phyloP scores from a whole-genome alignment of 306 rosid species.

The Malus orientalis region DNA sequence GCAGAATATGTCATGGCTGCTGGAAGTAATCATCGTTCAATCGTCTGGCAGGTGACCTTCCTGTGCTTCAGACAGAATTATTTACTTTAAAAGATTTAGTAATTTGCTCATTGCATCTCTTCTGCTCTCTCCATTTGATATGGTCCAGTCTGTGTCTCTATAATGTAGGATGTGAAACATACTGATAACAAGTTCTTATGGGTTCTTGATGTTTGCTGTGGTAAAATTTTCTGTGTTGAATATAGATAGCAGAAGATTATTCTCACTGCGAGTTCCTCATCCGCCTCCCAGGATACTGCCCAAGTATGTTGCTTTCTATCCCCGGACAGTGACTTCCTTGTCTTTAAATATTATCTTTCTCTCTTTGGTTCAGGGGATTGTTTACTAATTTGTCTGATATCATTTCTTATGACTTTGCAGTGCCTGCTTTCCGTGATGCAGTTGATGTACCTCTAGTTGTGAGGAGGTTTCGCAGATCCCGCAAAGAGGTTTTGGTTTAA shows the following conservation, averaged over 20 bases:
- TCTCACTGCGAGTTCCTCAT: constrained; percentile 91
- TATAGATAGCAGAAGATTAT: constrained; percentile 93
- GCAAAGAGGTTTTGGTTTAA: constrained; percentile 59
- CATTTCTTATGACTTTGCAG: constrained; percentile 29
- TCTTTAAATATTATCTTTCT: not conserved
- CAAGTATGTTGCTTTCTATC: constrained; percentile 46
- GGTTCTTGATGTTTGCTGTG: constrained; percentile 6
- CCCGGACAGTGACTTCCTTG: constrained; percentile 4
- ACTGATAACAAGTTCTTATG: not conserved
- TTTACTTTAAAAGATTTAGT: not conserved
- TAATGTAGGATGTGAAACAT: not conserved
- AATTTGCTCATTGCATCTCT: not conserved
- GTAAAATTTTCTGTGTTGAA: constrained; percentile 11
- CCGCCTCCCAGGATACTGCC: constrained; percentile 98
- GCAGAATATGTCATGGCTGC: constrained; percentile 98
- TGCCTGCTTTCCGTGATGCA: constrained; percentile 93
- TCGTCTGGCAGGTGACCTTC: constrained; percentile 81
- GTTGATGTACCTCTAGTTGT: constrained; percentile 94
- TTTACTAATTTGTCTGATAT: constrained; percentile 3
- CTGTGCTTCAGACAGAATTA: constrained; percentile 11
- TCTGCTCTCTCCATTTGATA: not conserved
- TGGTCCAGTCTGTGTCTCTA: not conserved
- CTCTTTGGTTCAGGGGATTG: not conserved
- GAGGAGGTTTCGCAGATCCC: constrained; percentile 81
- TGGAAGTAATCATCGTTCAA: constrained; percentile 82